phyloP scores from a whole-genome alignment of 768 basidiomycete genomes.

The Coprinopsis cinerea region DNA sequence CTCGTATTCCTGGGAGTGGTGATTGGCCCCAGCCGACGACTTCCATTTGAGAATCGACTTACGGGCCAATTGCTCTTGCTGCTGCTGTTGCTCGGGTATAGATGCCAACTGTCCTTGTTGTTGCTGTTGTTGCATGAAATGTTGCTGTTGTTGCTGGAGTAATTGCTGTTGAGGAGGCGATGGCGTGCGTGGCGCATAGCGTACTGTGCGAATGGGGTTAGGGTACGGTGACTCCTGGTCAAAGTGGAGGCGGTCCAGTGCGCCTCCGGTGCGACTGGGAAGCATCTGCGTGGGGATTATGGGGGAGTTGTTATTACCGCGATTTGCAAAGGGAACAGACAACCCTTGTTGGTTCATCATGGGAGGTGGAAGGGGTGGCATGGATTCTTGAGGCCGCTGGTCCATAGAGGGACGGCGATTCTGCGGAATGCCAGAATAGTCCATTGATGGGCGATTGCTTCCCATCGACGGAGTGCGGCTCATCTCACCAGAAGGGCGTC shows the following conservation, averaged over 20 bases:
- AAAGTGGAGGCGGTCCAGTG: slow-evolving; percentile 51
- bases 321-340: slow-evolving; percentile 6
- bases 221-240: slow-evolving; percentile 75
- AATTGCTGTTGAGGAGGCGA: slow-evolving; percentile 20
- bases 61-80: slow-evolving; percentile 42
- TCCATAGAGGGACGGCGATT: not conserved
- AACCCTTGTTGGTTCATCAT: slow-evolving; percentile 3
- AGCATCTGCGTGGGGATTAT: slow-evolving; percentile 38
- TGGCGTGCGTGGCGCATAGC: slow-evolving; percentile 26
- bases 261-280: slow-evolving; percentile 24
- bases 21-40: slow-evolving; percentile 16
- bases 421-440: not conserved
- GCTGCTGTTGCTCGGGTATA: slow-evolving; percentile 39
- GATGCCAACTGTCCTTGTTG: slow-evolving; percentile 14
- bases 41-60: slow-evolving; percentile 77
- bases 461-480: not conserved
- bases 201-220: slow-evolving; percentile 30
- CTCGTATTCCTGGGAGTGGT: slow-evolving; percentile 21
- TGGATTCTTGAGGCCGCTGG: not conserved
- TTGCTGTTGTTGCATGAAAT: slow-evolving; percentile 21
- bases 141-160: slow-evolving; percentile 13
- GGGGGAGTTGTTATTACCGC: slow-evolving; percentile 22
- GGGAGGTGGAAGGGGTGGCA: not conserved
- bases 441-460: not conserved
- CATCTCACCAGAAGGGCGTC: not conserved